phyloP scores from a whole-genome alignment of 1,284 basidiomycete genomes.

The Phellinidium pouzarii region DNA sequence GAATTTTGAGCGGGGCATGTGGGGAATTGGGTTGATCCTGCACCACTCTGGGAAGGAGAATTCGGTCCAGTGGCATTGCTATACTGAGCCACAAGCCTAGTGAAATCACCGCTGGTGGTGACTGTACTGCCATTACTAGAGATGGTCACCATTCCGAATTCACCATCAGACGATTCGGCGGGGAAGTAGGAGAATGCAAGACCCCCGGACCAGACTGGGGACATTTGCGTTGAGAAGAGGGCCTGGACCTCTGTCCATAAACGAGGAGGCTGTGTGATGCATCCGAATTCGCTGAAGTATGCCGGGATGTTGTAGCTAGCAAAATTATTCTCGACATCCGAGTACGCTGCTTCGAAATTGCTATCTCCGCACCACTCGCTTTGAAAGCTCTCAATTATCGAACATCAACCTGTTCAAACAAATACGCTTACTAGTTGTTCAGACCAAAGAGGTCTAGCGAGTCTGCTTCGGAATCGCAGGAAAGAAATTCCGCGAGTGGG shows the following conservation, averaged over 20 bases:
- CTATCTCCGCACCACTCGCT: conserved; percentile 80
- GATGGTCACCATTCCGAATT: conserved; percentile 83
- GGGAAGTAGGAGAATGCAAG: conserved; percentile 88
- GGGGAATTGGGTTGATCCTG: conserved; percentile 49
- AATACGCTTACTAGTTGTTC: conserved; percentile 62
- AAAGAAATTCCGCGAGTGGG: conserved; percentile 72
- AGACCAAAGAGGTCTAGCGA: conserved; percentile 82
- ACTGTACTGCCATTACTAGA: conserved; percentile 55
- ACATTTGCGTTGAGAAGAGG: conserved; percentile 70
- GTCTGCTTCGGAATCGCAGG: conserved; percentile 68
- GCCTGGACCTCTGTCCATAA: conserved; percentile 76
- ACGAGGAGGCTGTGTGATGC: conserved; percentile 57
- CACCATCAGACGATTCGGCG: conserved; percentile 51
- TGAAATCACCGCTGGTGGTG: conserved; percentile 62
- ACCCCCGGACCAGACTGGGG: conserved; percentile 80
- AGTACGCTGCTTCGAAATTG: conserved; percentile 51
- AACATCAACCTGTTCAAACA: conserved; percentile 9
- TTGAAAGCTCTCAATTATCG: conserved; percentile 14
- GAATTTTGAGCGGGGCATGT: conserved; percentile 58
- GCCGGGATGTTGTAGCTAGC: conserved; percentile 71
- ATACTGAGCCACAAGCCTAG: conserved; percentile 59
- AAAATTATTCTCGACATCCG: conserved; percentile 46
- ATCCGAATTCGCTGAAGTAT: conserved; percentile 91
- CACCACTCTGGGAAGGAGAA: conserved; percentile 50
- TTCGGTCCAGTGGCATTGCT: conserved; percentile 53